A percentile compares a stretch with the other conserved stretches of the same genome.
phyloP scores from a whole-genome alignment of 2,329 filamentous ascomycete species.

The Arthroderma sp. region DNA sequence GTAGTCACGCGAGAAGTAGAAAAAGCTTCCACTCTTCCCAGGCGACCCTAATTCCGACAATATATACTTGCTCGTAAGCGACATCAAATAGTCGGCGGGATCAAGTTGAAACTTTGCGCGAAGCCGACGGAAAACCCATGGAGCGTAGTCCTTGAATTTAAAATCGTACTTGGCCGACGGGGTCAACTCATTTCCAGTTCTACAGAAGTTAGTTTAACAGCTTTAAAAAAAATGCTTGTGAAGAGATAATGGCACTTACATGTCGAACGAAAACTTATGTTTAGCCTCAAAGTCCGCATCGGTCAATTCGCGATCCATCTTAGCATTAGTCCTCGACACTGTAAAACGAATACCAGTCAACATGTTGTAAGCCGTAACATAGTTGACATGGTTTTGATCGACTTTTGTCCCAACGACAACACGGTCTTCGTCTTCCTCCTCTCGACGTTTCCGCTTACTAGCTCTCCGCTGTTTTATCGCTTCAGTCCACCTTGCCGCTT shows the following conservation, averaged over 20 bases:
- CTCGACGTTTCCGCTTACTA: slow-evolving; percentile 68
- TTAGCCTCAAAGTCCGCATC: slow-evolving; percentile 85
- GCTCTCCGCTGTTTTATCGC: slow-evolving; percentile 83
- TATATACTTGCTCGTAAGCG: slow-evolving; percentile 95
- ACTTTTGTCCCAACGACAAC: slow-evolving; percentile 96
- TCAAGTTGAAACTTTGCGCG: slow-evolving; percentile 80
- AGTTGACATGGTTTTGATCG: slow-evolving; percentile 92
- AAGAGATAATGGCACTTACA: slow-evolving; percentile 45
- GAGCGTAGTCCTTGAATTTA: slow-evolving; percentile 99
- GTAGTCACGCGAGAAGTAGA: slow-evolving; percentile 98
- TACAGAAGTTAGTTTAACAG: slow-evolving; percentile 31
- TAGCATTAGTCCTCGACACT: slow-evolving; percentile 91
- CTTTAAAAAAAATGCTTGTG: not conserved
- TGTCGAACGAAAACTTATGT: slow-evolving; percentile 98
- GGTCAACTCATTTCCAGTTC: slow-evolving; percentile 90
- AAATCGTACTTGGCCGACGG: slow-evolving; percentile 99
- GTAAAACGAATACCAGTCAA: slow-evolving; percentile 95
- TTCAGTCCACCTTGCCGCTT: slow-evolving; percentile 84
- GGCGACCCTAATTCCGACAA: slow-evolving; percentile 92
- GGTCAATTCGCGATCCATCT: slow-evolving; percentile 79
- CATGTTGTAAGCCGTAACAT: slow-evolving; percentile 99
- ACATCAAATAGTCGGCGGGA: slow-evolving; percentile 96
- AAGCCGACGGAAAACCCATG: slow-evolving; percentile 93
- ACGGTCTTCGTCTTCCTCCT: slow-evolving; percentile 78
- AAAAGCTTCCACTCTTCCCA: slow-evolving; percentile 97